Evolutionary conservation across 257 asterid species (phyloP).

Genomic region (Fraxinus americana): DNA sequence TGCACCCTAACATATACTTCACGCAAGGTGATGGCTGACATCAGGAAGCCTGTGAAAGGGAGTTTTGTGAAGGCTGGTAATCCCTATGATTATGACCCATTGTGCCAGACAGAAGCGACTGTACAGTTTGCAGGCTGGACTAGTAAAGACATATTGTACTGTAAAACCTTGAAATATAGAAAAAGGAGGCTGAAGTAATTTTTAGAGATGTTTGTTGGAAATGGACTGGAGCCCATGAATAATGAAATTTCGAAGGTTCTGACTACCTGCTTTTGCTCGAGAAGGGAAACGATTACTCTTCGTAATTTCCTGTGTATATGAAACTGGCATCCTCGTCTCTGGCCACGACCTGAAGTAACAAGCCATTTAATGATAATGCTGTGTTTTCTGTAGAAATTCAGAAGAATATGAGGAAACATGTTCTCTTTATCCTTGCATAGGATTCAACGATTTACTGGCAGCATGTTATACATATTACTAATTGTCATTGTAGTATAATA

Average conservation of each 20-base stretch:
- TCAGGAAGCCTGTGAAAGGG: slow-evolving; percentile 72
- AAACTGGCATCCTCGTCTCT: slow-evolving; percentile 25
- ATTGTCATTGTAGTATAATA: neutral
- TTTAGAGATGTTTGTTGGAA: slow-evolving; percentile 15
- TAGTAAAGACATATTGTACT: neutral
- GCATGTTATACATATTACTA: neutral
- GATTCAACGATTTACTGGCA: slow-evolving; percentile 1
- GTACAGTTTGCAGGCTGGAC: slow-evolving; percentile 5
- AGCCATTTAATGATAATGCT: slow-evolving; percentile 1
- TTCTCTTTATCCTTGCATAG: neutral
- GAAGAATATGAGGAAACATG: neutral
- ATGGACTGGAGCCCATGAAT: slow-evolving; percentile 13
- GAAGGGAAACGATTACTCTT: slow-evolving; percentile 7
- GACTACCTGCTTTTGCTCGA: slow-evolving; percentile 14
- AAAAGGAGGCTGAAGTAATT: slow-evolving; percentile 13
- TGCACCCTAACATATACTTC: slow-evolving; percentile 37
- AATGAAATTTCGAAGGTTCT: slow-evolving; percentile 11
- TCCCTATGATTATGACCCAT: slow-evolving; percentile 63
- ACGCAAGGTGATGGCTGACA: slow-evolving; percentile 67
- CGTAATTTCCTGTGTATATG: slow-evolving; percentile 24
- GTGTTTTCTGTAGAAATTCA: slow-evolving; percentile 5
- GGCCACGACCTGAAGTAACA: slow-evolving; percentile 1
- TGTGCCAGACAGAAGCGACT: slow-evolving; percentile 31
- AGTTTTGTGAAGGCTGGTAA: slow-evolving; percentile 73
- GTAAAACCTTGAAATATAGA: slow-evolving; percentile 13